Evolutionary conservation across 495 filamentous ascomycete genomes (phyloP).

Genomic region (Sabuloglossum arenarium): DNA sequence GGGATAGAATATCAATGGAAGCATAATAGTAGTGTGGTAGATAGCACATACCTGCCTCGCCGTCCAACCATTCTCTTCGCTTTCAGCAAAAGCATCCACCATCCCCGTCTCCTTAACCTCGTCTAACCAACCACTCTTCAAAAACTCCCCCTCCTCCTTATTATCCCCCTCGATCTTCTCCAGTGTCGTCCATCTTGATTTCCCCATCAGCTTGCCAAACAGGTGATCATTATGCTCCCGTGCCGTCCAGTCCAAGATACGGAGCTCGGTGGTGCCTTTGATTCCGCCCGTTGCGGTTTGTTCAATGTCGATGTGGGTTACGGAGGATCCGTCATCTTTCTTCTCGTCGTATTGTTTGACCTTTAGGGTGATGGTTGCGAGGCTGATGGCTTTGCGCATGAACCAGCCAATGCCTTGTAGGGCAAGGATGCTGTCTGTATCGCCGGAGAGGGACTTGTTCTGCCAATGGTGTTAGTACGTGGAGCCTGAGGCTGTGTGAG

Average conservation of each 20-base stretch:
- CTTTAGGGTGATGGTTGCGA: conserved; percentile 52
- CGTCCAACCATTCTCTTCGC: conserved; percentile 33
- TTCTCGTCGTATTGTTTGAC: conserved; percentile 34
- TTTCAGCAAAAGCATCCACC: conserved; percentile 33
- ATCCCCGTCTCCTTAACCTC: conserved; percentile 29
- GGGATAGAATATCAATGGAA: not conserved
- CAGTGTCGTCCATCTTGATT: conserved; percentile 29
- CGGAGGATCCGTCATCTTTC: conserved; percentile 11
- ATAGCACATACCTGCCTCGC: conserved; percentile 25
- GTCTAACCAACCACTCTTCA: conserved; percentile 30
- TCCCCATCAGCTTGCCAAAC: conserved; percentile 52
- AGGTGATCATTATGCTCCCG: conserved; percentile 61
- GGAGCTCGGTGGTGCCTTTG: conserved; percentile 47
- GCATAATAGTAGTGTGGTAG: not conserved
- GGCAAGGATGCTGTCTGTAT: conserved; percentile 46
- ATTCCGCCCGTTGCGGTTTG: conserved; percentile 61
- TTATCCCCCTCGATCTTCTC: conserved; percentile 18
- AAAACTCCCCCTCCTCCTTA: conserved; percentile 25
- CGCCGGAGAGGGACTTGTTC: conserved; percentile 64
- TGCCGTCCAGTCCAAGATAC: conserved; percentile 45
- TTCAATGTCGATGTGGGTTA: conserved; percentile 59
- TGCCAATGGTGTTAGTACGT: conserved; percentile 13
- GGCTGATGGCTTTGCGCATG: conserved; percentile 50
- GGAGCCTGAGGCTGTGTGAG: not conserved
- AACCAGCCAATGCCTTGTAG: conserved; percentile 76